Conservation (phyloP, 2,329 filamentous ascomycete species). For the Orbilia quercus region DNA sequence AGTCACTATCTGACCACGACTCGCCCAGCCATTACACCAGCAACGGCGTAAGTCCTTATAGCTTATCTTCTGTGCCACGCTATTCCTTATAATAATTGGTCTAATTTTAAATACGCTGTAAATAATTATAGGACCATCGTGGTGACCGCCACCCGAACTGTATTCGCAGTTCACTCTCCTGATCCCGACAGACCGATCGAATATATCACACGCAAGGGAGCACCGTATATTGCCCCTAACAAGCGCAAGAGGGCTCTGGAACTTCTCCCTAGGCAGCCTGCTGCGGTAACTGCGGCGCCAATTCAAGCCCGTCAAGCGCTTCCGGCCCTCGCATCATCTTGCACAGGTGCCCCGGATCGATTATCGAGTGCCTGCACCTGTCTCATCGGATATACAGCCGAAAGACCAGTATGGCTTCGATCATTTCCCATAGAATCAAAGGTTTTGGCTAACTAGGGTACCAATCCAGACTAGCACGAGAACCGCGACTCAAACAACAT, state of each 20-base stretch:
- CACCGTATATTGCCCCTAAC: slow-evolving; percentile 53
- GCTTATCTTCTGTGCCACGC: too few species aligned
- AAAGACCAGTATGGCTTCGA: slow-evolving; percentile 24
- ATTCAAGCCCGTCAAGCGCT: slow-evolving; percentile 36
- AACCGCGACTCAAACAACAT: slow-evolving; percentile 39
- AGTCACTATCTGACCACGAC: slow-evolving; percentile 38
- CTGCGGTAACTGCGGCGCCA: slow-evolving; percentile 22
- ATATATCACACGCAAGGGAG: slow-evolving; percentile 50
- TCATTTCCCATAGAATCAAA: not conserved
- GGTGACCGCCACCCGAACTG: slow-evolving; percentile 46
- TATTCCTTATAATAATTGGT: too few species aligned
- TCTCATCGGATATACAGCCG: slow-evolving; percentile 38
- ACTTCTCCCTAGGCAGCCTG: slow-evolving; percentile 21
- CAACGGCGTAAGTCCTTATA: slow-evolving; percentile 26
- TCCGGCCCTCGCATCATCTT: slow-evolving; percentile 44
- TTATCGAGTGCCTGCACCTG: slow-evolving; percentile 57
- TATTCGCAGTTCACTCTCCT: slow-evolving; percentile 41
- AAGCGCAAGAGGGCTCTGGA: slow-evolving; percentile 34
- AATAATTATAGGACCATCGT: slow-evolving; percentile 32
- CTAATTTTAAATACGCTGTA: not conserved
- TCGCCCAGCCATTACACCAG: slow-evolving; percentile 29
- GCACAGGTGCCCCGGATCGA: slow-evolving; percentile 32
- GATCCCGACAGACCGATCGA: slow-evolving; percentile 18
- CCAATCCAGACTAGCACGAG: slow-evolving; percentile 21
- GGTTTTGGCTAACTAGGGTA: not conserved